These are phyloP conservation scores for Psilocybe cyanescens DNA, from an alignment of 768 basidiomycete genomes.

Conservation along the genomic window DNA sequence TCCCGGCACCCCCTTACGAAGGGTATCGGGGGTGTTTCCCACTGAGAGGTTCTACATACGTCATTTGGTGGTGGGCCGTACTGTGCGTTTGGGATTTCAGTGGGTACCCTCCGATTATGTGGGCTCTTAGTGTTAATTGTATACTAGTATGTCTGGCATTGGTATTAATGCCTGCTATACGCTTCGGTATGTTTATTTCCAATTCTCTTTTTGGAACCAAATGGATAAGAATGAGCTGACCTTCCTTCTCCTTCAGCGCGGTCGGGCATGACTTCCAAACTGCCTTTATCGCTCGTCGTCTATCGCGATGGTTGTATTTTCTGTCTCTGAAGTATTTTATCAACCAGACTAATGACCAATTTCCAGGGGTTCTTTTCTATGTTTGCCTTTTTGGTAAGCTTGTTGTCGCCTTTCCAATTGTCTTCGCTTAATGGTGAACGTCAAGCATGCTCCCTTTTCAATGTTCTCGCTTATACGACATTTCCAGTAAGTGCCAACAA, in stretches of 20 bases:
- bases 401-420: background rate
- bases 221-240: no score
- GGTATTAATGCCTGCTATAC: background rate
- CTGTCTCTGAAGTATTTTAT: no score
- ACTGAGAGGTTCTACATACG: background rate
- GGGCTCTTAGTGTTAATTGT: no score
- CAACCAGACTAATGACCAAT: background rate
- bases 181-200: background rate
- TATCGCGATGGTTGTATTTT: background rate
- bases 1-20: background rate
- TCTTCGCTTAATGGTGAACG: background rate
- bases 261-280: background rate
- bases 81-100: background rate
- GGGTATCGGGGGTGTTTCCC: background rate
- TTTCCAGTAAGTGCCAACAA: background rate
- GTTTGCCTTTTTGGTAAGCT: background rate
- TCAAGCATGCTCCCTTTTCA: background rate
- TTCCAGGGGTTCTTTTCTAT: background rate
- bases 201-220: background rate
- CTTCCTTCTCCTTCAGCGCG: background rate
- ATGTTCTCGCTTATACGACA: background rate
- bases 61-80: background rate
- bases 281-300: background rate
- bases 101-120: background rate
- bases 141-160: background rate